Evolutionary conservation across 2,329 filamentous ascomycete species (phyloP).

Genomic region (Colletotrichum gigasporum): DNA sequence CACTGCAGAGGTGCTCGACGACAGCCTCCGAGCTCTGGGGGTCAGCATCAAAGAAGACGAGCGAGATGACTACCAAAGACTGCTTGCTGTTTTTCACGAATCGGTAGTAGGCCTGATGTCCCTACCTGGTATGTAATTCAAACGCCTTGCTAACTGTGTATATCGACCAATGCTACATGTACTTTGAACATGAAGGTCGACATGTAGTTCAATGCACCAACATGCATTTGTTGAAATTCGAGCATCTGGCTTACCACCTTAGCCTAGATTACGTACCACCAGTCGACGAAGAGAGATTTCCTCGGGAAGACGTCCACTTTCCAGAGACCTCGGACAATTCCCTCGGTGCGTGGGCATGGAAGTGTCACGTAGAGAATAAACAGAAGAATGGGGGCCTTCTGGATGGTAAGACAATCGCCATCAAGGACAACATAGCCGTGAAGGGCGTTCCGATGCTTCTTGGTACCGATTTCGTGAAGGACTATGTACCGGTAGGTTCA

Average conservation of each 20-base stretch:
- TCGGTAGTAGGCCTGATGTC: conserved; percentile 1
- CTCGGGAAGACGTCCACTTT: not conserved
- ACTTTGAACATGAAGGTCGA: too few species aligned
- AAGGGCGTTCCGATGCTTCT: conserved; percentile 19
- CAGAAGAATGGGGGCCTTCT: conserved; percentile 24
- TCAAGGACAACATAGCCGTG: conserved; percentile 44
- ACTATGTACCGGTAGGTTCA: not conserved
- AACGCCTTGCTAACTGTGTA: too few species aligned
- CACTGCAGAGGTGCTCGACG: not conserved
- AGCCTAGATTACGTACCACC: conserved; percentile 1
- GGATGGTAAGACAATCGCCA: conserved; percentile 32
- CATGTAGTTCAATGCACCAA: too few species aligned
- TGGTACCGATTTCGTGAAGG: conserved; percentile 12
- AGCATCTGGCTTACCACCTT: too few species aligned
- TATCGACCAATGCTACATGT: too few species aligned
- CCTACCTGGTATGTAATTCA: conserved; percentile 1
- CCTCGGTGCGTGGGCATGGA: conserved; percentile 46
- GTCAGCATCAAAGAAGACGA: not conserved
- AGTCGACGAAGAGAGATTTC: not conserved
- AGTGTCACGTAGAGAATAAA: conserved; percentile 36
- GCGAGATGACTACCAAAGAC: conserved; percentile 11
- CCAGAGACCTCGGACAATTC: conserved; percentile 39
- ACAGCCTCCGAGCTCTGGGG: not conserved
- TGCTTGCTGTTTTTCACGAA: conserved; percentile 22
- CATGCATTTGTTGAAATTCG: too few species aligned